phyloP scores from a whole-genome alignment of 176 grass and related monocot species.

The Oryza officinalis region DNA sequence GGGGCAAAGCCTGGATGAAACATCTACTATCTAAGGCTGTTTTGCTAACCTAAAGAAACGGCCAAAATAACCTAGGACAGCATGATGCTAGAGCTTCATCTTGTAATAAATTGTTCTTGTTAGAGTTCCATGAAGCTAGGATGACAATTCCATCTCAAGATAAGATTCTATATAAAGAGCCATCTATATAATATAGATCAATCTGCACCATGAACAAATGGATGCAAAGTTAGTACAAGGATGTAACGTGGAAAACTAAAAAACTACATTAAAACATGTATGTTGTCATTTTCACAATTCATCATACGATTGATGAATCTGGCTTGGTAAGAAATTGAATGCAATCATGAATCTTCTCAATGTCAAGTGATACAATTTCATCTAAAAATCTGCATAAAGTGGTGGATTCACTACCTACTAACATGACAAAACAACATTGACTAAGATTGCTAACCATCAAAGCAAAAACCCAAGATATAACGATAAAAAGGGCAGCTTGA shows the following conservation, averaged over 20 bases:
- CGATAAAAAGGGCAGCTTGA: neutral
- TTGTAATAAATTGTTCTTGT: constrained; percentile 29
- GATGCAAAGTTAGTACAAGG: constrained; percentile 30
- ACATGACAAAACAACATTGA: neutral
- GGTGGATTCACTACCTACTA: constrained; percentile 3
- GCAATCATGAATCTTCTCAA: neutral
- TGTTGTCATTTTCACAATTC: neutral
- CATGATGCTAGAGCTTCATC: constrained; percentile 51
- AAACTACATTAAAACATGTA: neutral
- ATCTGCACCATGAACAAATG: constrained; percentile 45
- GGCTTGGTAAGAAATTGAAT: neutral
- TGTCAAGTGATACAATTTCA: neutral
- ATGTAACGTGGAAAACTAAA: neutral
- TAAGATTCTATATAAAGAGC: constrained; percentile 39
- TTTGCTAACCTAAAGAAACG: constrained; percentile 36
- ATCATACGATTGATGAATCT: neutral
- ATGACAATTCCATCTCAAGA: constrained; percentile 39
- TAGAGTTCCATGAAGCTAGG: constrained; percentile 37
- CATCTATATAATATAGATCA: constrained; percentile 39
- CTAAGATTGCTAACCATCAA: constrained; percentile 11
- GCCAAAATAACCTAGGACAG: constrained; percentile 35
- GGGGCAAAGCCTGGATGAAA: constrained; percentile 20
- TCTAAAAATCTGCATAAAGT: neutral
- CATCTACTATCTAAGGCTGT: constrained; percentile 39
- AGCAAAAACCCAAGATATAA: neutral